Conservation (phyloP, 169 alveolate genomes). For the Eimeria brunetti region DNA sequence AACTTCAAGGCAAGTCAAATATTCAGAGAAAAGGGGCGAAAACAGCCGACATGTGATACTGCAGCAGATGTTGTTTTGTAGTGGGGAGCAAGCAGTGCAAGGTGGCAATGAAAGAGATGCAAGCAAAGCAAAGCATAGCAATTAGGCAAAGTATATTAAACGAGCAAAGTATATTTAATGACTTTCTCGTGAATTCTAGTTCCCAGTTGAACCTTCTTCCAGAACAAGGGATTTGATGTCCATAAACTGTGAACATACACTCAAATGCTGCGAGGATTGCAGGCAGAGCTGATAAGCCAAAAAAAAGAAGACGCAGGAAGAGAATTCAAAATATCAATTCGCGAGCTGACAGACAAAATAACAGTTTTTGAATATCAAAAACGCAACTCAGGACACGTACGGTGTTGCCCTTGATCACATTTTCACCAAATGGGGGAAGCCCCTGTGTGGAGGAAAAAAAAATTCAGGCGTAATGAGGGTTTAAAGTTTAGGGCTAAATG, state of each 20-base stretch:
- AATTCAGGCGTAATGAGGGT: not conserved
- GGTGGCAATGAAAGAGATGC: not conserved
- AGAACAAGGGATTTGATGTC: no score
- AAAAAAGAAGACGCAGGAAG: conserved; percentile 90
- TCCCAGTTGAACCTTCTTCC: no score
- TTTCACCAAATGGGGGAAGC: not conserved
- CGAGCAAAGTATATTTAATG: not conserved
- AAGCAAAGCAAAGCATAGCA: not conserved
- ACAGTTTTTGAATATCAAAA: conserved; percentile 88
- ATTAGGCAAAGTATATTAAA: not conserved
- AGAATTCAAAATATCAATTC: conserved; percentile 87
- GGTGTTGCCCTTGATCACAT: not conserved
- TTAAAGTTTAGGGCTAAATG: no score
- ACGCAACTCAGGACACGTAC: conserved; percentile 89
- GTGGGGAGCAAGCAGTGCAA: not conserved
- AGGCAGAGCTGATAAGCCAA: conserved; percentile 65
- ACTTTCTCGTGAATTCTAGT: no score
- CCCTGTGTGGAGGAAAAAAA: not conserved
- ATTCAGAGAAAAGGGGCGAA: not conserved
- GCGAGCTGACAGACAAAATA: conserved; percentile 88
- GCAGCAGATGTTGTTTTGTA: not conserved
- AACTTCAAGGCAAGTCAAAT: conserved; percentile 45
- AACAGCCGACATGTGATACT: not conserved
- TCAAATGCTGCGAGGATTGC: not conserved
- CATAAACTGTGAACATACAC: not conserved